These are phyloP conservation scores for Amesomyces nigricolor DNA, from an alignment of 2,329 filamentous ascomycete species.

Conservation along the genomic window DNA sequence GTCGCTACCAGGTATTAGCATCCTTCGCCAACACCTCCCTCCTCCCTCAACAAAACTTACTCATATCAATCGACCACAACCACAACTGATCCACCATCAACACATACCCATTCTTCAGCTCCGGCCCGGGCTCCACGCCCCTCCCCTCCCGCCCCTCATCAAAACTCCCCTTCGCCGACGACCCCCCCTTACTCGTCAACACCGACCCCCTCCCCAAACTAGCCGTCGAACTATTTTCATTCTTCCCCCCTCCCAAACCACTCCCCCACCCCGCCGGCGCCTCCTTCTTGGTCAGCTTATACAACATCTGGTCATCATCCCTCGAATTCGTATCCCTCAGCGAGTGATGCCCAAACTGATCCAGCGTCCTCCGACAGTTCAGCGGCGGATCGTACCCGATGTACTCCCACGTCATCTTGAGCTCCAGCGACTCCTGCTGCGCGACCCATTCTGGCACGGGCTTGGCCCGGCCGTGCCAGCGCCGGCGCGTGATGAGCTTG, in stretches of 20 bases:
- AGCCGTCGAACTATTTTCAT: neutral
- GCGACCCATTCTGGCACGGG: constrained; percentile 52
- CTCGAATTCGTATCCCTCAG: constrained; percentile 54
- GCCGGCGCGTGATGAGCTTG: constrained; percentile 47
- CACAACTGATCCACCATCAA: constrained; percentile 65
- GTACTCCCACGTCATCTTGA: constrained; percentile 58
- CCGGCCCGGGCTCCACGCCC: constrained; percentile 25
- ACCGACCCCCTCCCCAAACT: constrained; percentile 2
- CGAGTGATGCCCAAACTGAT: constrained; percentile 59
- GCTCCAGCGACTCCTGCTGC: constrained; percentile 50
- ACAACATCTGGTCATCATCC: constrained; percentile 63
- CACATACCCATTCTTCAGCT: constrained; percentile 45
- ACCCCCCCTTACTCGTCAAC: constrained; percentile 3
- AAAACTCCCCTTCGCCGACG: neutral
- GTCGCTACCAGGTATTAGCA: constrained; percentile 35
- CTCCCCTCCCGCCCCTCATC: constrained; percentile 31
- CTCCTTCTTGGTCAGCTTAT: constrained; percentile 55
- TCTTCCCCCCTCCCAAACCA: too few relatives aligned
- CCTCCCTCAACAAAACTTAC: constrained; percentile 32
- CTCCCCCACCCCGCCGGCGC: neutral
- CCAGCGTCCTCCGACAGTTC: constrained; percentile 56
- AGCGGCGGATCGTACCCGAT: constrained; percentile 56
- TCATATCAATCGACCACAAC: constrained; percentile 53
- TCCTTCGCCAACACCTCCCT: neutral
- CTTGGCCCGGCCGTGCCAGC: constrained; percentile 48